Base-by-base conservation (phyloP, 495 filamentous ascomycete genomes). In the Penicillium soppii region DNA sequence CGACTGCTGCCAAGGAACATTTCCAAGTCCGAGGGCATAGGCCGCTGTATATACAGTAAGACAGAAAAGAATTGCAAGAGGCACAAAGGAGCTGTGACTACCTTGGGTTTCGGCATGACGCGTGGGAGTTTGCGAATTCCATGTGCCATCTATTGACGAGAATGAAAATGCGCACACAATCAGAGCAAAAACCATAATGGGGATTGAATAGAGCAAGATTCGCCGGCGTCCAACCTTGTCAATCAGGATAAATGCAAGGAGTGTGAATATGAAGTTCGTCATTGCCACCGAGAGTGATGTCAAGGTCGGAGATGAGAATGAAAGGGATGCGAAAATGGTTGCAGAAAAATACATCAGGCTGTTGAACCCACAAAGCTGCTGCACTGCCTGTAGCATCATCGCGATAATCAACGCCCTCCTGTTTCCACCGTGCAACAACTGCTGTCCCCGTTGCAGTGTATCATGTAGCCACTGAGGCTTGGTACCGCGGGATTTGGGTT, bases 331-430 rank as follows among this genome's bases (percentile, higher is more conserved):
- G 65, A 97, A 97, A 25, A 97, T 90, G 5, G 91, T 95, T 4
- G 90, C 89, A 6, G 90, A 92, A 66, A 92, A 96, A 65, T 97
- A 97, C 92, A 97, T 97, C 10, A 96, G 77, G 39, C 86, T 87
- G 69, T 95, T 96, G 66, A 96, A 97, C 6, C 92, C 92, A 54
- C 87, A 94, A 13, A 95, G 77, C 58, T 97, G 92, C 65, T 96
- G 92, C n/a, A 91, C 68, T 0, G 84, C 89, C 63, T 96, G 91
- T 2, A 96, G 78, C 54, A 92, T 79, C 69, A 89, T 90, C 2
- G 91, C 91, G 52, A 96, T 91, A 1, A 80, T 81, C 57, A 97
- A 63, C 5, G 91, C 92, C 53, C 91, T 80, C 42, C 88, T 74
- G 60, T 92, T 92, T 22, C 82, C 82, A 7, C 78, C 79, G 27